Evolutionary conservation across 176 grass and related monocot genomes (phyloP), one percentile per base, ranked within the genome.

Genomic region (Avena insularis): DNA sequence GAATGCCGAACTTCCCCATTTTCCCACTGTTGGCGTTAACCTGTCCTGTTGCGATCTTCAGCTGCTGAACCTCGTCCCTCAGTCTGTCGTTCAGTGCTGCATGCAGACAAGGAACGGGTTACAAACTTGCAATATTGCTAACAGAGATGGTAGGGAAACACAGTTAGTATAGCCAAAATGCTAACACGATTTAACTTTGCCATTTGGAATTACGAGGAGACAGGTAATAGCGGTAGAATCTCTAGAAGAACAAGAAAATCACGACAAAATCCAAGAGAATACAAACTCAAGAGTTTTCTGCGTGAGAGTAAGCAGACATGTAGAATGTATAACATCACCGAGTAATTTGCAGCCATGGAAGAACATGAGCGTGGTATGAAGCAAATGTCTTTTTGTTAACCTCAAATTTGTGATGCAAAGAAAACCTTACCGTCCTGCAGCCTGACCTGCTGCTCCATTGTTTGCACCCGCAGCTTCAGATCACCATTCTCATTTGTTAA

Each of bases 401-500:
- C 68, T 77, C 0, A 0, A 50, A 61, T 40, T 49, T 60, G 23
- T 7, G 0, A 74, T 7, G 9, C 40, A 66, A 89, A 46, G 12
- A 62, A 80, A 87, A 21, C 8, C 77, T 82, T 94, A 99, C 97
- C 97, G 86, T 99, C 97, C 46, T 99, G 97, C 49, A 94, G 88
- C 65, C 87, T 90, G 57, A 99, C 92, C 67, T 99, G 97, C 56
- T 96, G 94, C 83, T 99, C 97, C 89, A 96, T 94, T 82, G 94
- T 90, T 72, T 94, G 92, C 66, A 99, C 79, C 51, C 89, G 92
- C 36, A 96, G 43, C 89, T 99, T 99, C 88, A 99, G 70, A 80
- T 99, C 97, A 50, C 91, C 90, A 62, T 99, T 99, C 91, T 99
- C 97, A 84, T 80, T 84, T 76, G 94, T 99, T 75, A 99, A 88